Base-by-base conservation (phyloP, 2,329 filamentous ascomycete genomes). In the Lachnellula willkommii region DNA sequence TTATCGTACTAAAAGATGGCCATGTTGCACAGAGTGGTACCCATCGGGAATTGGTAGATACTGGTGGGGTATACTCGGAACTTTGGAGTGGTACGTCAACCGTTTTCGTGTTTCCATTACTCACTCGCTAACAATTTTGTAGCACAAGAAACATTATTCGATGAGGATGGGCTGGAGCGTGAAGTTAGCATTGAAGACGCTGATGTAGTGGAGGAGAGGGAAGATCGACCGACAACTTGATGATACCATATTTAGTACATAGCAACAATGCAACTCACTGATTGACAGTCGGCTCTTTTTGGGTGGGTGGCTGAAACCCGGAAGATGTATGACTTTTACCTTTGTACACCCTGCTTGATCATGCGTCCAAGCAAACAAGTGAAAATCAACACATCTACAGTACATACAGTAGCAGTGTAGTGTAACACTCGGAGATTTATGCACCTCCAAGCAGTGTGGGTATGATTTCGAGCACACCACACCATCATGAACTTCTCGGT, bases 11-110 rank as follows among this genome's bases (percentile, higher is more conserved):
- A 55, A 87, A 86, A 69, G 85, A 89, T 58, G 94, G 94, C 0
- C 77, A 77, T 14, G 91, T 97, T n/a, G 90, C 86, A 2, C 94
- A 97, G 74, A 84, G 82, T 71, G 94, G 94, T 14, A 95, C 89
- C 15, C 94, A 99, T 71, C 81, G 87, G 57, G 82, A 94, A 70
- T 74, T 99, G 56, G 83, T 97, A 59, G 88, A 94, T 63, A 77
- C 74, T 15, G 87, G 82, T 11, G 90, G 90, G 0, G 77, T 96
- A 22, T 97, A 97, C 71, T 84, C 89, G 6, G 88, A 95, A 72
- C 76, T 97, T 47, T 97, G 93, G 93, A 92, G 86, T 74, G 86
- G 87, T 89, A 75, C 79, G 85, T 43, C 20, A 53, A 37, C 17
- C 48, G 39, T 52, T 39, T 32, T 53, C 14, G 39, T 46, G 3